phyloP scores from a whole-genome alignment of 164 flowering plant genomes.

The Umbilicus rupestris region DNA sequence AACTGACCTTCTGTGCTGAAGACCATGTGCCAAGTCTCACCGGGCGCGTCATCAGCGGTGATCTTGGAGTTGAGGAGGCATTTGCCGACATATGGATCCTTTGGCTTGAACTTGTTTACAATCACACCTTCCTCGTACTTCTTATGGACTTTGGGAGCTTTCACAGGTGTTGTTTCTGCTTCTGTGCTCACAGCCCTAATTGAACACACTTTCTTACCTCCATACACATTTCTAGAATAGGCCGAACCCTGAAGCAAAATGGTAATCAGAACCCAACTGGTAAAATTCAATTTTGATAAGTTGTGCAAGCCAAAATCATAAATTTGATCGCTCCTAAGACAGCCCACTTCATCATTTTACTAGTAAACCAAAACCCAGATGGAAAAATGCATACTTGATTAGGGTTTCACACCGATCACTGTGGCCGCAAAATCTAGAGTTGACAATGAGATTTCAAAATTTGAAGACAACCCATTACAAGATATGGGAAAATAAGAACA shows the following conservation, averaged over 20 bases:
- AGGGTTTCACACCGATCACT: slow-evolving; percentile 14
- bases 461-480: neutral
- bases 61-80: slow-evolving; percentile 70
- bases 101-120: slow-evolving; percentile 57
- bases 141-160: slow-evolving; percentile 48
- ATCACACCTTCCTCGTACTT: slow-evolving; percentile 60
- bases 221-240: slow-evolving; percentile 29
- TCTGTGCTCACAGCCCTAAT: slow-evolving; percentile 58
- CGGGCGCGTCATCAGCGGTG: slow-evolving; percentile 73
- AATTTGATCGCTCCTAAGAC: no score
- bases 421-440: neutral
- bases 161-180: slow-evolving; percentile 56
- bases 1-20: slow-evolving; percentile 56
- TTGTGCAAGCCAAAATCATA: no score
- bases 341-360: slow-evolving; percentile 15
- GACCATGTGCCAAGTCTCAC: slow-evolving; percentile 84
- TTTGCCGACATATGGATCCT: slow-evolving; percentile 48
- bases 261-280: neutral
- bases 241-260: slow-evolving; percentile 22
- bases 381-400: neutral
- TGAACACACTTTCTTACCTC: slow-evolving; percentile 24
- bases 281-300: neutral
- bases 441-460: neutral
- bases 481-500: neutral
- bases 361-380: no score